Percentiles rank a stretch among this genome's conserved stretches.
phyloP scores from a whole-genome alignment of 2,329 filamentous ascomycete genomes.

The Coleophoma crateriformis region DNA sequence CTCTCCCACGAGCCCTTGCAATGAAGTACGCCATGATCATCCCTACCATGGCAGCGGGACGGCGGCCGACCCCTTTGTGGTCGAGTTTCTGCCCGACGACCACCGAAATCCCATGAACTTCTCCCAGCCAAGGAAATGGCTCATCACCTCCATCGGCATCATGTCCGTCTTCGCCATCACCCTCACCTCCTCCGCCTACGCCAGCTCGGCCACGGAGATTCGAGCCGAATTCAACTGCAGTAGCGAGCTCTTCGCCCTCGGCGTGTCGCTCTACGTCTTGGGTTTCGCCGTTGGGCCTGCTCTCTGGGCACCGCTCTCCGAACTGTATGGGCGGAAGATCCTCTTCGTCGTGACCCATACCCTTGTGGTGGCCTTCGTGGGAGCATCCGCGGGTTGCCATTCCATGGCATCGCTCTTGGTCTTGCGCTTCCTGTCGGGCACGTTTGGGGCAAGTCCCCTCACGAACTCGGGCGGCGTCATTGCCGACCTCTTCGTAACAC shows the following conservation, averaged over 20 bases:
- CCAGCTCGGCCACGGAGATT: conserved; percentile 22
- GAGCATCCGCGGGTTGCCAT: conserved; percentile 48
- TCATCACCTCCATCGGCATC: conserved; percentile 30
- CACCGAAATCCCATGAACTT: conserved; percentile 34
- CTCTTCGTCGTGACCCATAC: conserved; percentile 55
- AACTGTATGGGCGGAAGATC: conserved; percentile 55
- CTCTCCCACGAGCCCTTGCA: not conserved
- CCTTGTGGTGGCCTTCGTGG: conserved; percentile 55
- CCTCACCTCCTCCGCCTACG: conserved; percentile 1
- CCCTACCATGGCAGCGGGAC: conserved; percentile 33
- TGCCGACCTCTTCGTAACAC: conserved; percentile 51
- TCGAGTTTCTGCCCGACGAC: conserved; percentile 36
- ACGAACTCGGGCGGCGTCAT: conserved; percentile 57
- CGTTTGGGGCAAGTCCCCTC: conserved; percentile 52
- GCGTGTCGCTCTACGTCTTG: conserved; percentile 38
- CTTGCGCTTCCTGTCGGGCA: conserved; percentile 61
- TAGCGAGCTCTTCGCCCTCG: conserved; percentile 32
- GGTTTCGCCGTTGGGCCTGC: conserved; percentile 39
- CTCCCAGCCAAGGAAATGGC: conserved; percentile 30
- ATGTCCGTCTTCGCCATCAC: conserved; percentile 29
- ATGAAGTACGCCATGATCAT: not conserved
- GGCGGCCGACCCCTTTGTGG: conserved; percentile 33
- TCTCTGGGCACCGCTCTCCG: conserved; percentile 32
- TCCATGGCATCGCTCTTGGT: conserved; percentile 56
- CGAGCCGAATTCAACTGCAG: conserved; percentile 26